Evolutionary conservation across 768 basidiomycete genomes (phyloP).

Genomic region (Calvatia gigantea): DNA sequence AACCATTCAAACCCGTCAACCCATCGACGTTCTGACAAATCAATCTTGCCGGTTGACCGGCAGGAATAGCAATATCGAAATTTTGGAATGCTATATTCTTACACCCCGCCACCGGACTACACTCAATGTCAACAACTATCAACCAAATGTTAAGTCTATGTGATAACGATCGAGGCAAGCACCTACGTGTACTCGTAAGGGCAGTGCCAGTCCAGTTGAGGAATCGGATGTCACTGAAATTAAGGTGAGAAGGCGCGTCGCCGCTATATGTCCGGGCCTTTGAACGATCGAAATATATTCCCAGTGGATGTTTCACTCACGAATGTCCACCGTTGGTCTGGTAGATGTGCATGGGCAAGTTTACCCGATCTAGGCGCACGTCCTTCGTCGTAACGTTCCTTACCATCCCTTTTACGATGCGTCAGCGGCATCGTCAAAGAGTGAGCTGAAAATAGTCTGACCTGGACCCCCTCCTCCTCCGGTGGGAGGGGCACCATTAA

Average conservation of each 20-base stretch:
- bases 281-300: background rate
- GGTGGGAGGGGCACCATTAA: constrained; percentile 50
- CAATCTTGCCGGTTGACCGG: constrained; percentile 28
- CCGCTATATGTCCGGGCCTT: constrained; percentile 35
- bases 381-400: constrained; percentile 41
- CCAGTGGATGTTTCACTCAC: background rate
- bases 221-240: constrained; percentile 45
- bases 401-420: constrained; percentile 33
- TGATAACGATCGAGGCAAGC: background rate
- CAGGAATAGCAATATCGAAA: constrained; percentile 37
- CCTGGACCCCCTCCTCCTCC: constrained; percentile 56
- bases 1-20: constrained; percentile 33
- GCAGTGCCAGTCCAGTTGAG: constrained; percentile 47
- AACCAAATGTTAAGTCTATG: background rate
- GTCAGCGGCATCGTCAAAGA: constrained; percentile 2
- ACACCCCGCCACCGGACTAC: constrained; percentile 45
- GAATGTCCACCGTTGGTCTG: constrained; percentile 12
- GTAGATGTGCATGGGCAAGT: constrained; percentile 6
- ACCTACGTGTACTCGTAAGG: constrained; percentile 29
- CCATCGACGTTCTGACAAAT: constrained; percentile 47
- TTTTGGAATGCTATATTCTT: constrained; percentile 37
- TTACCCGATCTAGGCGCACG: constrained; percentile 45
- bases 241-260: constrained; percentile 36
- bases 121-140: constrained; percentile 48
- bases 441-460: constrained; percentile 15